phyloP scores from a whole-genome alignment of 2,329 filamentous ascomycete genomes.

The Endothia cerciana region DNA sequence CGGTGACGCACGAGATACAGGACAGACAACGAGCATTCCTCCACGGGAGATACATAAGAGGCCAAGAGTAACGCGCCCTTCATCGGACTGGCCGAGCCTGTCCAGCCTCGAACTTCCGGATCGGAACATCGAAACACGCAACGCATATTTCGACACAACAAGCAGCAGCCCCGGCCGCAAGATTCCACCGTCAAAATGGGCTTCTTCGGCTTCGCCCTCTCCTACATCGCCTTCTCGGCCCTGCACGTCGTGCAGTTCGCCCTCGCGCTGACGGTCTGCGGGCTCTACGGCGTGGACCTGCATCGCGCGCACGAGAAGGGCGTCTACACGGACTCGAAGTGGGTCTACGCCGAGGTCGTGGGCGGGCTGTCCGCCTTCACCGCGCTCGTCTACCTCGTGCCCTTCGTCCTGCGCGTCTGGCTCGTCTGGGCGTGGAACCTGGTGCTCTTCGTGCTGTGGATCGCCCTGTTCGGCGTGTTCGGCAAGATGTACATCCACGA shows the following conservation, averaged over 20 bases:
- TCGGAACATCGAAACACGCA: neutral
- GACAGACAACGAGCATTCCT: slow-evolving; percentile 5
- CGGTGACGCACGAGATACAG: neutral
- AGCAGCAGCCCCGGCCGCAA: neutral
- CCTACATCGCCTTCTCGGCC: slow-evolving; percentile 59
- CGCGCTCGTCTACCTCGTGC: slow-evolving; percentile 66
- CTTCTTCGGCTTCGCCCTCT: slow-evolving; percentile 47
- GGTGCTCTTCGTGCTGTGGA: slow-evolving; percentile 77
- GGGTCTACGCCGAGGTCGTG: slow-evolving; percentile 76
- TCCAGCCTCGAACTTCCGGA: neutral
- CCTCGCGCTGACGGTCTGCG: slow-evolving; percentile 75
- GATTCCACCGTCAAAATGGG: slow-evolving; percentile 44
- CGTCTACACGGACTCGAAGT: slow-evolving; percentile 65
- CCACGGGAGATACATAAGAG: neutral
- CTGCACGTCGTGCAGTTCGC: slow-evolving; percentile 79
- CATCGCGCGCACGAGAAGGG: slow-evolving; percentile 53
- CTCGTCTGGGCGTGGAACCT: slow-evolving; percentile 70
- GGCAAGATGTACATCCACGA: slow-evolving; percentile 77
- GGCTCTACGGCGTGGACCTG: slow-evolving; percentile 76
- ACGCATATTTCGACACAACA: neutral
- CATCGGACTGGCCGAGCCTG: neutral
- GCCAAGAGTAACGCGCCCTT: neutral
- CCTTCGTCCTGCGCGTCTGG: slow-evolving; percentile 59
- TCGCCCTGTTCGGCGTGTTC: slow-evolving; percentile 82
- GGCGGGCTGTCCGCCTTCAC: slow-evolving; percentile 69